Evolutionary conservation across 495 filamentous ascomycete species (phyloP), one percentile per base, ranked within the genome.

Genomic region (Tuber melanosporum): DNA sequence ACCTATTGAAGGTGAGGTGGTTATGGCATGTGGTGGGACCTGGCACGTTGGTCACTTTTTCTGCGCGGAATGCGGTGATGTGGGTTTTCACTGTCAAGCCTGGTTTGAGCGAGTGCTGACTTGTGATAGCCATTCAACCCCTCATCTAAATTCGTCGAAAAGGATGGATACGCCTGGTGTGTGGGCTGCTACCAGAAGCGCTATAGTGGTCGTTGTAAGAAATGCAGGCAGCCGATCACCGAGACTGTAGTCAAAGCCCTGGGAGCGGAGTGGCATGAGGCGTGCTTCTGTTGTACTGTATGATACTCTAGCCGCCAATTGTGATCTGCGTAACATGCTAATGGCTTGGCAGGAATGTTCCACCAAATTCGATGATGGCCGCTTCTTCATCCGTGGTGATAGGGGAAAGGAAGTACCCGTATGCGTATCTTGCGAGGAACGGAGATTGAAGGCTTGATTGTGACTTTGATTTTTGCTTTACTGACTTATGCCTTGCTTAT

Each of bases 41-140:
- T 99, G 93, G 93, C 95, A 99, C 85, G 92, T 92, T 78, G 95
- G 95, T 2, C 95, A 99, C 86, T 99, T 99, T 87, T 99, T 98
- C 88, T 99, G 95, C 83, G 96, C 96, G 44, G 93, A 99, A 87
- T 99, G 95, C 85, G 95, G 95, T 78, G 95, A 99, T 88, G 88
- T 90, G 85, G 66, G 87, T 84, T 45, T 72, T 36, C 43, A 43
- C 52, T 57, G 14, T 71, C n/a, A 41, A 70, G 43, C 45, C 22
- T 74, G 12, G 72, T 83, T 52, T 76, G 74, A 70, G 62, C 49
- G 49, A 47, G 41, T 81, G 20, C 69, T 82, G 14, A 76, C 78
- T 14, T 73, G 36, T 26, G 14, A 62, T n/a, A 75, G 70, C 77
- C 75, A 52, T 80, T 77, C 70, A 72, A 73, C 20, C 36, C 75